A percentile compares a stretch with the other conserved stretches of the same genome.
Conservation (phyloP, 768 basidiomycete genomes). For the Rhodotorula paludigena region DNA sequence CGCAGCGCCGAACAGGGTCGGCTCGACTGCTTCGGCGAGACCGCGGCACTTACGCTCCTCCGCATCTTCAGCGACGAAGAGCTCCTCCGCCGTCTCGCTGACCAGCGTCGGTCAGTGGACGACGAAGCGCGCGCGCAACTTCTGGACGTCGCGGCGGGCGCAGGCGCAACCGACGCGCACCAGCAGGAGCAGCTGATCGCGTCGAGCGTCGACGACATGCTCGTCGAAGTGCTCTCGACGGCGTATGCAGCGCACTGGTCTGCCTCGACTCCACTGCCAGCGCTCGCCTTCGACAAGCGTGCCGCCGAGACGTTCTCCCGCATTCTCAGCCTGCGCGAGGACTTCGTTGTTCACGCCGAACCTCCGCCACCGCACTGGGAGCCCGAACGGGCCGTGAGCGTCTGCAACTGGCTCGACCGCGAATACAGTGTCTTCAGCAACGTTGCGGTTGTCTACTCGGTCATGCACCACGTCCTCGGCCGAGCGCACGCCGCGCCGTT, state of each 20-base stretch:
- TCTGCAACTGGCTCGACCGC: conserved; percentile 60
- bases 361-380: conserved; percentile 3
- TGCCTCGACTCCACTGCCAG: not conserved
- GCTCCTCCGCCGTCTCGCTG: no score
- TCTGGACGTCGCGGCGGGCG: not conserved
- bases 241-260: not conserved
- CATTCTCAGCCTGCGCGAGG: not conserved
- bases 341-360: not conserved
- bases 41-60: conserved; percentile 12
- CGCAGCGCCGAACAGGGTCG: conserved; percentile 52
- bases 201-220: conserved; percentile 27
- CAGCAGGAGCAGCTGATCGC: conserved; percentile 16
- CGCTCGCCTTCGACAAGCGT: not conserved
- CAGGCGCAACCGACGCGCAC: conserved; percentile 24
- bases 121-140: no score
- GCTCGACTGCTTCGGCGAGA: conserved; percentile 51
- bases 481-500: conserved; percentile 63
- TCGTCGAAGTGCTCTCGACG: conserved; percentile 7
- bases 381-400: conserved; percentile 51
- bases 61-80: not conserved
- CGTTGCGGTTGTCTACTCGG: conserved; percentile 63
- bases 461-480: conserved; percentile 67
- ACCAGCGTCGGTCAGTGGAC: no score
- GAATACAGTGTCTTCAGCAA: conserved; percentile 51
- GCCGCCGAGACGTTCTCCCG: conserved; percentile 7